These are phyloP conservation scores for Alternaria consortialis DNA, from an alignment of 2,329 filamentous ascomycete genomes.

Conservation along the genomic window DNA sequence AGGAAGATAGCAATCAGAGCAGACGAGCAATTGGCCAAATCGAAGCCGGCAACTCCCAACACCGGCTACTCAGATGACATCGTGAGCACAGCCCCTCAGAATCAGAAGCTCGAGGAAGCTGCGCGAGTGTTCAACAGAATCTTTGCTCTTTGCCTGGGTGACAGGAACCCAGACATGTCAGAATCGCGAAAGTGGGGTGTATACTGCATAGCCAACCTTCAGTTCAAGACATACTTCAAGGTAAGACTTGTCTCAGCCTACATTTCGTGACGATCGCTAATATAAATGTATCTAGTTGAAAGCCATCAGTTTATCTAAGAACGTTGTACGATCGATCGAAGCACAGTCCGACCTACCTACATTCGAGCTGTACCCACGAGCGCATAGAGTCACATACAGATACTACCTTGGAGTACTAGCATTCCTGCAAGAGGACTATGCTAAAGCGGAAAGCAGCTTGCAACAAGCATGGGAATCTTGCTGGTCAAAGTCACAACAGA, in stretches of 20 bases:
- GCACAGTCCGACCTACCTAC: slow-evolving; percentile 83
- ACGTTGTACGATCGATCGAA: slow-evolving; percentile 82
- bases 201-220: slow-evolving; percentile 90
- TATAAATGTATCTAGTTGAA: slow-evolving; percentile 66
- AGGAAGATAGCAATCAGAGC: slow-evolving; percentile 90
- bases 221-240: slow-evolving; percentile 99
- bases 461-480: slow-evolving; percentile 85
- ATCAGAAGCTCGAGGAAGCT: slow-evolving; percentile 88
- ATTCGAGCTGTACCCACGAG: slow-evolving; percentile 81
- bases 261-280: slow-evolving; percentile 9
- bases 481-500: slow-evolving; percentile 73
- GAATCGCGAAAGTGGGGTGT: slow-evolving; percentile 98
- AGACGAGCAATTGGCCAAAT: slow-evolving; percentile 72
- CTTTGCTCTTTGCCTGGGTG: slow-evolving; percentile 87
- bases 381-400: slow-evolving; percentile 93
- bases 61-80: slow-evolving; percentile 80
- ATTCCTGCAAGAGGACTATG: slow-evolving; percentile 94
- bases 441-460: slow-evolving; percentile 67
- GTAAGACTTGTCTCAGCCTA: slow-evolving; percentile 39
- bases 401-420: slow-evolving; percentile 95
- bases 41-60: slow-evolving; percentile 58
- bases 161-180: slow-evolving; percentile 78
- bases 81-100: slow-evolving; percentile 68
- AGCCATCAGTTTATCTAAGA: slow-evolving; percentile 86
- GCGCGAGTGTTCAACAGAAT: slow-evolving; percentile 90